Evolutionary conservation across 1,284 basidiomycete species (phyloP).

Genomic region (Trametes hirsuta): DNA sequence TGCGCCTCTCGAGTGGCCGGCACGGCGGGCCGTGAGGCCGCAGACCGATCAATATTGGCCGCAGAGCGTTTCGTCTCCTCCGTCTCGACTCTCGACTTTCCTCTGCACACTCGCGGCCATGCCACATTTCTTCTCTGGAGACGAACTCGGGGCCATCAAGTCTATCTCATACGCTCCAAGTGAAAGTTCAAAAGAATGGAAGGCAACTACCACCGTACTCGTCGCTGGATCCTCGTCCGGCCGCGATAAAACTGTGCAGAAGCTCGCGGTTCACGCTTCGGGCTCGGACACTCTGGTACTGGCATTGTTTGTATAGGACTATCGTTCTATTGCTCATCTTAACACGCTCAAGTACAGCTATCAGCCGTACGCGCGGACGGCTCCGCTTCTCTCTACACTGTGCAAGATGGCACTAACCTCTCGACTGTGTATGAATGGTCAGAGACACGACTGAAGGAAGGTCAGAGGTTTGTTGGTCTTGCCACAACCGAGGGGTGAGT

Average conservation of each 20-base stretch:
- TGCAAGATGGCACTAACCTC: conserved; percentile 46
- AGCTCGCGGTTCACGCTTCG: conserved; percentile 34
- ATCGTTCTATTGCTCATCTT: conserved; percentile 10
- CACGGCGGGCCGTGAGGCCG: background rate
- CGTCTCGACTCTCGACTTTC: background rate
- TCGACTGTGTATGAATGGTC: conserved; percentile 55
- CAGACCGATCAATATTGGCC: background rate
- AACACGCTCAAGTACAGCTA: conserved; percentile 49
- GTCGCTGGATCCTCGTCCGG: conserved; percentile 38
- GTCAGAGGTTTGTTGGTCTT: conserved; percentile 65
- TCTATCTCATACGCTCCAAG: conserved; percentile 45
- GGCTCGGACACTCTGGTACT: conserved; percentile 29
- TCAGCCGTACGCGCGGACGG: conserved; percentile 66
- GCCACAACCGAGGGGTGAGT: conserved; percentile 49
- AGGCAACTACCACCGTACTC: conserved; percentile 38
- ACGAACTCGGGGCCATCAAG: conserved; percentile 76
- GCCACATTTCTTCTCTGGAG: conserved; percentile 70
- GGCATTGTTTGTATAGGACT: background rate
- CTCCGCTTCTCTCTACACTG: conserved; percentile 44
- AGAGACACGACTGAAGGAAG: conserved; percentile 58
- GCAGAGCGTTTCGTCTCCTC: background rate
- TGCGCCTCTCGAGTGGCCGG: background rate
- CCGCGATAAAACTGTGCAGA: conserved; percentile 45
- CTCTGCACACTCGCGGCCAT: conserved; percentile 39
- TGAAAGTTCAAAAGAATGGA: conserved; percentile 30